Evolutionary conservation across 768 basidiomycete genomes (phyloP), one percentile per base, ranked within the genome.

Genomic region (Macrolepiota albuminosa): DNA sequence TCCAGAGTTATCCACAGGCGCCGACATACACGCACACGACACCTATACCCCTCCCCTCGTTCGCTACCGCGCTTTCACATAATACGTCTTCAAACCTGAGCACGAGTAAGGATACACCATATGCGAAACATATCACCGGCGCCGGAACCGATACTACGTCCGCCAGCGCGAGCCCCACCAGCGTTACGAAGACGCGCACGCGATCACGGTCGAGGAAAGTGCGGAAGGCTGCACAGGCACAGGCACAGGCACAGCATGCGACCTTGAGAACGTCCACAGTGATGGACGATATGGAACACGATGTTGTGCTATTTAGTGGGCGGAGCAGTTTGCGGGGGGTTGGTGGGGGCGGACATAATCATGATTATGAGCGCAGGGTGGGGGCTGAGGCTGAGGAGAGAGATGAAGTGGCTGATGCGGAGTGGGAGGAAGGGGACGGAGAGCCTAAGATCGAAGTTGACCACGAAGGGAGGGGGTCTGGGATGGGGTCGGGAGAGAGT

Each of bases 11-110:
- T n/a, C 4, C 42, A 9, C 42, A 43, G 42, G 42, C 42, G 18
- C 18, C 6, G 40, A 42, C 18, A 43, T 21, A 43, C 42, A 43
- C 10, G 2, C 54, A 57, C 39, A 59, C 45, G 7, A 65, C 71
- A 21, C 68, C 69, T 7, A 76, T 78, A 36, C 72, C 75, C 5
- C 63, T 76, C 18, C 76, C 77, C 8, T 78, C 77, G 3, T 78
- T 78, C 62, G 76, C 77, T 6, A 77, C 75, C 5, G 68, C 71
- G 18, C 49, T 60, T 21, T 36, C 54, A 10, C 52, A 43, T 54
- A 11, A 54, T 31, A 10, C 14, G 11, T 42, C 18, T 3, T 16
- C 16, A 29, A 54, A 54, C 11, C 8, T 14, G 1, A 29, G 26
- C 39, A 29, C 14, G 6, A 18, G n/a, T 14, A 7, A 10, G 42